Percentiles rank a stretch among this genome's conserved stretches.
Evolutionary conservation across 139 green algal genomes (phyloP).

Genomic region (Asterochloris sp.): DNA sequence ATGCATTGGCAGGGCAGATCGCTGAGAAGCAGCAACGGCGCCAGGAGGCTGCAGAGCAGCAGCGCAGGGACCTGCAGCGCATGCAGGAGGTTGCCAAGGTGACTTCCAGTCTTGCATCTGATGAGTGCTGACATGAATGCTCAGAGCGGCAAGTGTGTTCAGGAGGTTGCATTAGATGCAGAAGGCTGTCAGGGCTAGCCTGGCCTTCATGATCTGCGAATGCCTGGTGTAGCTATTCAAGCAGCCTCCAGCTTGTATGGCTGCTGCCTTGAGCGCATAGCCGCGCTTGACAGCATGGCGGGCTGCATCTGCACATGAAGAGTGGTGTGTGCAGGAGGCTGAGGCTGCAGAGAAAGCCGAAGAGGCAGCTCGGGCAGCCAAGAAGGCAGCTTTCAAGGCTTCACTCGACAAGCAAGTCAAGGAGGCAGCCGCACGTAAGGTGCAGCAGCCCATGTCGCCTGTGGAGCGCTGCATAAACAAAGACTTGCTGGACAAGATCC

Average conservation of each 20-base stretch:
- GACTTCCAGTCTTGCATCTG: too few relatives aligned
- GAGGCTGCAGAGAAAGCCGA: slow-evolving; percentile 1
- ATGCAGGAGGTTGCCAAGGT: slow-evolving; percentile 18
- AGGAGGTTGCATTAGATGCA: too few relatives aligned
- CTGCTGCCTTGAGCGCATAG: too few relatives aligned
- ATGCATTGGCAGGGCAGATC: slow-evolving; percentile 19
- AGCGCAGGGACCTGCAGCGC: background rate
- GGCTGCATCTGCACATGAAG: too few relatives aligned
- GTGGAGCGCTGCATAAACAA: slow-evolving; percentile 18
- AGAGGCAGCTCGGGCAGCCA: slow-evolving; percentile 11
- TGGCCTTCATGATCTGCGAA: too few relatives aligned
- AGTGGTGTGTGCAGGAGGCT: background rate
- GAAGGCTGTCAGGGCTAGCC: too few relatives aligned
- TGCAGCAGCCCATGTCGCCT: slow-evolving; percentile 11
- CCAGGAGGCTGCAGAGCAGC: slow-evolving; percentile 14
- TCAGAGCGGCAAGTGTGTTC: too few relatives aligned
- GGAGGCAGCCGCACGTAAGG: slow-evolving; percentile 8
- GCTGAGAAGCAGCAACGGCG: slow-evolving; percentile 15
- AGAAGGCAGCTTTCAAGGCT: slow-evolving; percentile 23
- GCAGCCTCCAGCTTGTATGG: too few relatives aligned
- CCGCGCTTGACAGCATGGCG: too few relatives aligned
- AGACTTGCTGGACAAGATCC: slow-evolving; percentile 23
- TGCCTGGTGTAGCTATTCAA: too few relatives aligned
- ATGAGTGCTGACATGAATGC: too few relatives aligned
- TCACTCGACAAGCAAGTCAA: slow-evolving; percentile 22